Conservation (phyloP, 192 early-diverging fungal species). For the Pecoramyces ruminantium region DNA sequence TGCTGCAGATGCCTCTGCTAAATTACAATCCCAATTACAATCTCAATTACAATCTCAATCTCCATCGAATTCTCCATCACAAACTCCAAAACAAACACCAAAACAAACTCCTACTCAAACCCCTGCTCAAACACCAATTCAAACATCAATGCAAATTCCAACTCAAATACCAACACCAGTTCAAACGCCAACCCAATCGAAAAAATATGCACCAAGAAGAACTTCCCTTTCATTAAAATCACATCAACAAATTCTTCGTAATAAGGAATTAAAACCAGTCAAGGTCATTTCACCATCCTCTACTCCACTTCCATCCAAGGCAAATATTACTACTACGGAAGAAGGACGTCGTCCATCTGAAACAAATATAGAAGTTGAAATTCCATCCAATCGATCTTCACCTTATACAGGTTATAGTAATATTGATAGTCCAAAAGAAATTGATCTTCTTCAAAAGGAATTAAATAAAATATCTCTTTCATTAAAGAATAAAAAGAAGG, state of each 20-base stretch:
- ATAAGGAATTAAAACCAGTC: not conserved
- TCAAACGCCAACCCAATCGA: too few species aligned
- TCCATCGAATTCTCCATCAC: too few species aligned
- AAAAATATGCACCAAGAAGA: not conserved
- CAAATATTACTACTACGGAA: not conserved
- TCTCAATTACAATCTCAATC: too few species aligned
- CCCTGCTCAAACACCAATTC: too few species aligned
- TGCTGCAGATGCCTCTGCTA: too few species aligned
- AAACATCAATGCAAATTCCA: too few species aligned
- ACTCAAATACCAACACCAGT: too few species aligned
- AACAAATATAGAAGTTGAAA: too few species aligned
- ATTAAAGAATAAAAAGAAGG: not conserved
- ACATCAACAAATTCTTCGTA: not conserved
- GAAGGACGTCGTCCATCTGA: not conserved
- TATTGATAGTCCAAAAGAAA: not conserved
- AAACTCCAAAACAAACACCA: too few species aligned
- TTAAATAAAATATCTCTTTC: not conserved
- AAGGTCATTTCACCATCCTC: not conserved
- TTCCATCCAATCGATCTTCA: not conserved
- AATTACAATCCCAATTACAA: too few species aligned
- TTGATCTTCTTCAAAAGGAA: not conserved
- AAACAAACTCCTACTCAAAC: too few species aligned
- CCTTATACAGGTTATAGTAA: not conserved
- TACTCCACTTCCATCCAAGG: not conserved
- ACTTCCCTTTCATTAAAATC: not conserved